phyloP scores from a whole-genome alignment of 1,284 basidiomycete species.

The Anthracocystis setariae region DNA sequence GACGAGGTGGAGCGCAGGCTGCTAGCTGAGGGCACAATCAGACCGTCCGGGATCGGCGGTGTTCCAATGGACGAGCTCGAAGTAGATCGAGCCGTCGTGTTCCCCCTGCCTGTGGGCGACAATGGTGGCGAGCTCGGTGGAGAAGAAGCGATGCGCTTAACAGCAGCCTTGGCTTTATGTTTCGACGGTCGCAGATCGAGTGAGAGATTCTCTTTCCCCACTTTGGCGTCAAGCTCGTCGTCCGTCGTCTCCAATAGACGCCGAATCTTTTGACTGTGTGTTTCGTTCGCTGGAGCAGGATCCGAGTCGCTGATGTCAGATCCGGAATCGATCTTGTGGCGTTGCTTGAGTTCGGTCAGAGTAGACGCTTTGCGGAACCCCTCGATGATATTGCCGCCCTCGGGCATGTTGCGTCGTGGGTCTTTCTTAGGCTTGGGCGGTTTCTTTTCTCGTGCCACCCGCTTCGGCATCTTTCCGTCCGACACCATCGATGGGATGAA shows the following conservation, averaged over 20 bases:
- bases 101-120: conserved; percentile 11
- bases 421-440: conserved; percentile 53
- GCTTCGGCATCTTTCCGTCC: conserved; percentile 17
- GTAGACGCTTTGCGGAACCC: conserved; percentile 61
- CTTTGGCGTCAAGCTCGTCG: conserved; percentile 14
- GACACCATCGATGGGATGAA: conserved; percentile 63
- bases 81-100: conserved; percentile 1
- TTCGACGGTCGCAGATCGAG: conserved; percentile 15
- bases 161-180: conserved; percentile 1
- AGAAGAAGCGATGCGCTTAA: conserved; percentile 3
- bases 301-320: conserved; percentile 3
- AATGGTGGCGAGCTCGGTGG: conserved; percentile 18
- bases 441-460: conserved; percentile 26
- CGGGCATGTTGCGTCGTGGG: conserved; percentile 56
- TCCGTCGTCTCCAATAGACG: conserved; percentile 11
- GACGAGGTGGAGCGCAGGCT: conserved; percentile 10
- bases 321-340: conserved; percentile 19
- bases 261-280: conserved; percentile 28
- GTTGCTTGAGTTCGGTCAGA: conserved; percentile 32
- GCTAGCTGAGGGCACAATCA: conserved; percentile 8
- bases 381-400: conserved; percentile 33
- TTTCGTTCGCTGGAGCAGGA: conserved; percentile 14
- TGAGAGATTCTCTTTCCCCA: conserved; percentile 22
- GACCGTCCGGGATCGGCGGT: conserved; percentile 8
- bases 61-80: conserved; percentile 1